Evolutionary conservation across 768 basidiomycete species (phyloP), one percentile per base, ranked within the genome.

Genomic region (Russula brevipes): DNA sequence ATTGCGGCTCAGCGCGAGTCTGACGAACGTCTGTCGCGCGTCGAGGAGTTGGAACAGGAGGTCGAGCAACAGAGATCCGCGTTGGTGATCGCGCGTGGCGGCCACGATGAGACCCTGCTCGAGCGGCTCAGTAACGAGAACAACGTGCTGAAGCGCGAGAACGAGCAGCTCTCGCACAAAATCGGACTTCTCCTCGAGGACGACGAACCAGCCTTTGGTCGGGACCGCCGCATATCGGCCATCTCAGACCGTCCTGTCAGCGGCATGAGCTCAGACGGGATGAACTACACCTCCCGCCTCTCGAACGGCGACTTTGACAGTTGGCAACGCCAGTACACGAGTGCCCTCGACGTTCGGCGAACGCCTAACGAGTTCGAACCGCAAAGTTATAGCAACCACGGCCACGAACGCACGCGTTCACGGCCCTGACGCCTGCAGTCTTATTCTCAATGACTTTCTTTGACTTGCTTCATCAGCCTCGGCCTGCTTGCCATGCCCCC

Each of bases 91-190:
- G 85, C 90, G 36, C 87, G 91, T 14, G 85, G 85, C 59, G 88
- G 87, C 24, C 82, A 86, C 60, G 85, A 89, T 59, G 90, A 92
- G 75, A 86, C 88, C 8, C 72, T 87, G 47, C 73, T 91, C 42
- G 92, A 95, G 75, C 88, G 87, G 73, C 83, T 97, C 65, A 86
- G 86, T 73, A 83, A 79, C 72, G 91, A 96, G 72, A 94, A 94
- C 73, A 80, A 83, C 17, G 80, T 77, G 38, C 84, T 94, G 62
- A 86, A 88, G 73, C 83, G 85, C 60, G 91, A 94, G 75, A 94
- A 94, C 73, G 88, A 91, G 71, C 86, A 93, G 68, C 82, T 94
- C 49, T 87, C 88, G n/a, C 91, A 91, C 73, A 94, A 93, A 80
- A 93, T 96, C 69, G 89, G 86, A 60, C 81, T 95, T 52, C 80